Evolutionary conservation across 208 protist genomes (phyloP).

Genomic region (Zelonia costaricensis): DNA sequence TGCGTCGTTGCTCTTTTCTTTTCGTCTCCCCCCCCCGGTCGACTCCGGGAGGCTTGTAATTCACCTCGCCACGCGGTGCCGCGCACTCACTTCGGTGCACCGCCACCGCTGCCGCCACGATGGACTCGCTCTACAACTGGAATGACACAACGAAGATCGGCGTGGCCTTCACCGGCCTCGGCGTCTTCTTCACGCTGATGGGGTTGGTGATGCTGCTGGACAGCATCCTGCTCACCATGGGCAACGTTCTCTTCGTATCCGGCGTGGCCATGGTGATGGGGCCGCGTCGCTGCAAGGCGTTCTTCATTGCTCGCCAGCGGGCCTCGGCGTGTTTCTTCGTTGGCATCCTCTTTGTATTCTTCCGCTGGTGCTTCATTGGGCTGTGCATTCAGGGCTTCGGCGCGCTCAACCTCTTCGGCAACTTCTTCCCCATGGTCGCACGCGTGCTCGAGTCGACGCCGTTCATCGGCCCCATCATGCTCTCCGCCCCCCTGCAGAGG

Average conservation of each 20-base stretch:
- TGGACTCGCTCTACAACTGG: slow-evolving; percentile 91
- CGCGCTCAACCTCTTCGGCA: slow-evolving; percentile 89
- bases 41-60: not conserved
- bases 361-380: slow-evolving; percentile 79
- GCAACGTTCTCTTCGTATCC: slow-evolving; percentile 87
- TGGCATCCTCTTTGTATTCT: slow-evolving; percentile 82
- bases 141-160: slow-evolving; percentile 91
- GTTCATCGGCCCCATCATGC: slow-evolving; percentile 75
- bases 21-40: not conserved
- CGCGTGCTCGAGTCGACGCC: slow-evolving; percentile 88
- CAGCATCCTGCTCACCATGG: slow-evolving; percentile 87
- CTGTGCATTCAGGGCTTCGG: slow-evolving; percentile 86
- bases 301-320: slow-evolving; percentile 79
- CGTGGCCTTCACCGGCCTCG: slow-evolving; percentile 80
- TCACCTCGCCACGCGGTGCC: not conserved
- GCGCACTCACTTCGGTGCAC: too few species aligned
- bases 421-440: slow-evolving; percentile 89
- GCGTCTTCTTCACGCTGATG: slow-evolving; percentile 79
- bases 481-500: slow-evolving; percentile 61
- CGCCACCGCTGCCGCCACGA: too few species aligned
- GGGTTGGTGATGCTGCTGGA: slow-evolving; percentile 85
- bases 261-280: slow-evolving; percentile 90
- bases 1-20: not conserved
- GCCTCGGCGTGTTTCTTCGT: slow-evolving; percentile 87
- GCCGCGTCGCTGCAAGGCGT: slow-evolving; percentile 62